Conservation (phyloP, 345 rosid species). For the Trapa incisa region DNA sequence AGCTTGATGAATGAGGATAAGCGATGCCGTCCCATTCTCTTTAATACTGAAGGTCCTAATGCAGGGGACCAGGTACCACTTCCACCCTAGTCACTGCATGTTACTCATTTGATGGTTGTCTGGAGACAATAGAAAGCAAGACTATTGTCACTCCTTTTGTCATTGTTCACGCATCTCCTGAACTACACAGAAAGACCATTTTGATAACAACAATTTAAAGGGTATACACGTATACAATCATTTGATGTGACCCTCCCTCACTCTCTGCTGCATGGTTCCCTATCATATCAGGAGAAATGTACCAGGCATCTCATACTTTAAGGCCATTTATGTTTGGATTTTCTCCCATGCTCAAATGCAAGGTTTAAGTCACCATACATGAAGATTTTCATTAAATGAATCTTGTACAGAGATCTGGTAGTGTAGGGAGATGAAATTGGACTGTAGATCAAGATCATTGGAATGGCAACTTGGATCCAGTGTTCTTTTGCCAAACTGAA, state of each 20-base stretch:
- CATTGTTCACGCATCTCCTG: neutral
- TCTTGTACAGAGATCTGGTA: neutral
- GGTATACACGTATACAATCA: too few relatives aligned
- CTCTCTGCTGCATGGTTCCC: too few relatives aligned
- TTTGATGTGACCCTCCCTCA: too few relatives aligned
- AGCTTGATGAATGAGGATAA: slow-evolving; percentile 78
- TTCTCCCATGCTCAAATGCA: neutral
- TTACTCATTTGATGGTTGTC: too few relatives aligned
- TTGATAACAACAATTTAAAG: too few relatives aligned
- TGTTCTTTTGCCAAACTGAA: neutral
- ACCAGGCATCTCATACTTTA: too few relatives aligned
- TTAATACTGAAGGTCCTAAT: slow-evolving; percentile 59
- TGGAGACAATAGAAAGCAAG: too few relatives aligned
- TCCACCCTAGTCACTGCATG: too few relatives aligned
- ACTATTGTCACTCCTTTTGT: too few relatives aligned
- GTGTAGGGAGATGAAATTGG: neutral
- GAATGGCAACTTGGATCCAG: neutral
- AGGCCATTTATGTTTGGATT: too few relatives aligned
- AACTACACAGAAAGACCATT: neutral
- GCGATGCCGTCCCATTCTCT: slow-evolving; percentile 62
- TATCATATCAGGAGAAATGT: too few relatives aligned
- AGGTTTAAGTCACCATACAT: neutral
- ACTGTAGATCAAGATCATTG: neutral
- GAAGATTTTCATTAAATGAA: neutral
- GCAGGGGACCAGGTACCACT: slow-evolving; percentile 56